Evolutionary conservation across 768 basidiomycete species (phyloP).

Genomic region (Cubamyces sp.): DNA sequence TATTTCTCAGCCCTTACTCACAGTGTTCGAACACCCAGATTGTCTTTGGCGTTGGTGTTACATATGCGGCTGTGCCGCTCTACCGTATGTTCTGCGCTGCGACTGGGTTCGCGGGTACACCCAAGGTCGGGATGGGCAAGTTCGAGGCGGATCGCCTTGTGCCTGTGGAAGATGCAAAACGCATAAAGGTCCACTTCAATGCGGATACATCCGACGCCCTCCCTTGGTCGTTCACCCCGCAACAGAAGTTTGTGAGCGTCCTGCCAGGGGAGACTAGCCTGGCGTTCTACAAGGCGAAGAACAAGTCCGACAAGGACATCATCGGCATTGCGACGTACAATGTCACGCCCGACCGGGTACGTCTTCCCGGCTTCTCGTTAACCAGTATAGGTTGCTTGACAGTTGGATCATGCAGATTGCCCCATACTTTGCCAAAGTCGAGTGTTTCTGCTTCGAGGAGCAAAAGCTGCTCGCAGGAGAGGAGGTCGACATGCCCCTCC

Average conservation of each 20-base stretch:
- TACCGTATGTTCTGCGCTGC: slow-evolving; percentile 99
- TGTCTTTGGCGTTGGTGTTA: slow-evolving; percentile 74
- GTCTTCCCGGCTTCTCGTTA: slow-evolving; percentile 32
- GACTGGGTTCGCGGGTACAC: slow-evolving; percentile 96
- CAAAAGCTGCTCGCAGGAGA: slow-evolving; percentile 93
- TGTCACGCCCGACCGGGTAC: slow-evolving; percentile 94
- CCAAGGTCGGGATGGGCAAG: slow-evolving; percentile 83
- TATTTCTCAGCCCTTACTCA: not conserved
- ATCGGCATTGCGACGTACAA: slow-evolving; percentile 99
- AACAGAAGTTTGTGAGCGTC: slow-evolving; percentile 87
- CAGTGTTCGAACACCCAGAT: slow-evolving; percentile 50
- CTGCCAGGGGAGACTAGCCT: slow-evolving; percentile 95
- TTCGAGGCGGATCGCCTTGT: slow-evolving; percentile 87
- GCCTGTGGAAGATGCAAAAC: slow-evolving; percentile 64
- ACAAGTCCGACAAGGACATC: slow-evolving; percentile 81
- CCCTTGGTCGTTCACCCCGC: slow-evolving; percentile 92
- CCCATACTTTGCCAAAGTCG: slow-evolving; percentile 98
- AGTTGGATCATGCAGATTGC: slow-evolving; percentile 66
- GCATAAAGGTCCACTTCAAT: slow-evolving; percentile 96
- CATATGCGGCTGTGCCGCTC: slow-evolving; percentile 97
- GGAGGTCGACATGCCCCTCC: slow-evolving; percentile 96
- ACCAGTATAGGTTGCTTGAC: not conserved
- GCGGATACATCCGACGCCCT: slow-evolving; percentile 88
- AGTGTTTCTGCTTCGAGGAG: slow-evolving; percentile 99
- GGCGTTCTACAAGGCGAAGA: slow-evolving; percentile 95